Base-by-base conservation (phyloP, 345 rosid genomes). In the Dipteronia dyeriana region DNA sequence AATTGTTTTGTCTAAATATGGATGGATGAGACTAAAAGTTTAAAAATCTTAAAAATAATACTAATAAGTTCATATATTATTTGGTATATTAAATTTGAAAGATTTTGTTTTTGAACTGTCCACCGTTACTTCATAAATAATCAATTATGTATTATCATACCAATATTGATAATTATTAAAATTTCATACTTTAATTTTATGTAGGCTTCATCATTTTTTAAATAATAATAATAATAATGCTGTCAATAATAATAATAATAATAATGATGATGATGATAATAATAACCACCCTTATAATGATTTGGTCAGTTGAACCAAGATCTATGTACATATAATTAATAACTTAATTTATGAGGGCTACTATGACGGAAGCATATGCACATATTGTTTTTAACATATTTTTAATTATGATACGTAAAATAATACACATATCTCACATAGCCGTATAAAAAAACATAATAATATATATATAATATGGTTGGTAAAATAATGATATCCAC, bases 251-350 rank as follows among this genome's bases (percentile, higher is more conserved):
- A 59, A 59, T 20, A 38, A 4, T 1, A 73, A 60, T 34, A 59
- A 7, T 20, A 20, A 59, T 20, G 20, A 4, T 1, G 60, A 60
- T 34, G 20, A 7, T 20, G 8, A 59, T 20, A 38, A 4, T 1
- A 73, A 60, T 34, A 39, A 41, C n/a, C n/a, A 41, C 9, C 5
- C 5, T 14, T 39, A 43, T 41, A 25, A 14, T 47, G 17, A 73
- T 60, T 73, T 73, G 47, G 68, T 62, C 26, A 26, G 76, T 73
- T 73, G 53, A 26, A 17, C 41, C 59, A 73, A 73, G 57, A 60
- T 62, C 64, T 22, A 13, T 9, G 2, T 53, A 25, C 19, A 17
- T 51, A 26, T 9, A 8, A 70, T 41, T 2, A 13, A 66, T 66
- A 56, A n/a, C 26, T n/a, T 19, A 59, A 59, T n/a, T 59, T 20